phyloP scores from a whole-genome alignment of 2,329 filamentous ascomycete genomes.

The Curvularia sp. region DNA sequence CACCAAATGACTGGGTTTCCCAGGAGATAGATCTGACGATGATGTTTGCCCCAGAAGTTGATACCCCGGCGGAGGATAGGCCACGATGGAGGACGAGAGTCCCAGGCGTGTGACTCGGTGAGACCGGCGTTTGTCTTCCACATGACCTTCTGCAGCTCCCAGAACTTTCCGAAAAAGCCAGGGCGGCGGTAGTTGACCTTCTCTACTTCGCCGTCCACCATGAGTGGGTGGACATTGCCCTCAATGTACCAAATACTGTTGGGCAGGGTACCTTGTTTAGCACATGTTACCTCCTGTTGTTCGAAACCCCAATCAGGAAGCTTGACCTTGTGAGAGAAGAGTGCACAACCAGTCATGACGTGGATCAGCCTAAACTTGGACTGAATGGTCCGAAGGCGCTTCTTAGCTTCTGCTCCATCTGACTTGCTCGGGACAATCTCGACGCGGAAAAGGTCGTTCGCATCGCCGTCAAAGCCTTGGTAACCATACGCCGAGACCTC shows the following conservation, averaged over 20 bases:
- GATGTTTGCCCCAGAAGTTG: conserved; percentile 97
- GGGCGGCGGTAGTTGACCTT: conserved; percentile 96
- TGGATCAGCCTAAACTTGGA: conserved; percentile 96
- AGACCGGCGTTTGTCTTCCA: conserved; percentile 98
- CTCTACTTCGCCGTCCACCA: conserved; percentile 71
- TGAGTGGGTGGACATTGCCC: conserved; percentile 81
- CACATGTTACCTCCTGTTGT: conserved; percentile 99
- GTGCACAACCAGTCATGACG: conserved; percentile 92
- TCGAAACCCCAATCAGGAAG: conserved; percentile 97
- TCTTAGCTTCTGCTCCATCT: conserved; percentile 77
- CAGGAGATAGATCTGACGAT: conserved; percentile 94
- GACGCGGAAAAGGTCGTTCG: conserved; percentile 92
- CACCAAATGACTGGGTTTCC: conserved; percentile 93
- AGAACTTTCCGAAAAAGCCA: conserved; percentile 97
- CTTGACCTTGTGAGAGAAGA: conserved; percentile 99
- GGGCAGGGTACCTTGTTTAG: conserved; percentile 85
- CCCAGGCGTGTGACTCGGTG: conserved; percentile 96
- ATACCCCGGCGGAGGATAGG: conserved; percentile 91
- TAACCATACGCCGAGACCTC: conserved; percentile 97
- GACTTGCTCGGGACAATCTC: conserved; percentile 95
- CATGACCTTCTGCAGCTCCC: conserved; percentile 97
- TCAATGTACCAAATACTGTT: conserved; percentile 99
- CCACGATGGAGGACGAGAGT: conserved; percentile 93
- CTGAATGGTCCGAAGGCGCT: conserved; percentile 88
- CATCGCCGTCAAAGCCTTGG: conserved; percentile 94